Percentiles rank a stretch among this genome's conserved stretches.
phyloP scores from a whole-genome alignment of 2,329 filamentous ascomycete species.

The Aspergillus brasiliensis region DNA sequence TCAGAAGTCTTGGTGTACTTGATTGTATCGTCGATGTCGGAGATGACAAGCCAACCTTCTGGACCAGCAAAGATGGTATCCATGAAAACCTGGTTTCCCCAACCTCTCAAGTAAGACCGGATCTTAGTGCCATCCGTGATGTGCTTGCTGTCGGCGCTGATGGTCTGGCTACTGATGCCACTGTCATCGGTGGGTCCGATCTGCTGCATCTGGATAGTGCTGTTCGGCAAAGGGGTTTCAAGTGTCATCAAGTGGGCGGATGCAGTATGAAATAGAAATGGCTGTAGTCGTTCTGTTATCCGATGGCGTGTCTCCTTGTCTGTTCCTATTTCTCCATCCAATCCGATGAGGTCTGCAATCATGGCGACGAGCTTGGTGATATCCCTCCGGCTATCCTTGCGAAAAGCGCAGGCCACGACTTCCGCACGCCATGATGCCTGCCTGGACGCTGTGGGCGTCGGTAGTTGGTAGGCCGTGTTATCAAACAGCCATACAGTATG shows the following conservation, averaged over 20 bases:
- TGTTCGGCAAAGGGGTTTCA: slow-evolving; percentile 57
- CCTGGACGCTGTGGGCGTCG: slow-evolving; percentile 35
- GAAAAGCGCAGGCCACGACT: slow-evolving; percentile 80
- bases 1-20: slow-evolving; percentile 84
- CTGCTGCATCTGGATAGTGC: slow-evolving; percentile 46
- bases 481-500: slow-evolving; percentile 88
- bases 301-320: slow-evolving; percentile 61
- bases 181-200: slow-evolving; percentile 72
- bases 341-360: slow-evolving; percentile 68
- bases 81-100: slow-evolving; percentile 55
- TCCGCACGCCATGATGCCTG: slow-evolving; percentile 71
- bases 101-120: slow-evolving; percentile 33
- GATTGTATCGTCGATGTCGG: slow-evolving; percentile 93
- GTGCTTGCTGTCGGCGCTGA: slow-evolving; percentile 53
- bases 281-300: slow-evolving; percentile 58
- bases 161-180: slow-evolving; percentile 69
- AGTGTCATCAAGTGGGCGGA: slow-evolving; percentile 70
- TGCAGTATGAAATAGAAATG: slow-evolving; percentile 76
- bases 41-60: slow-evolving; percentile 82
- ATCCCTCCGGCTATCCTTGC: slow-evolving; percentile 67
- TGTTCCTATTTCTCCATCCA: slow-evolving; percentile 59
- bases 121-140: slow-evolving; percentile 53
- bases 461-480: slow-evolving; percentile 73
- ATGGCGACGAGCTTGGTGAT: slow-evolving; percentile 69
- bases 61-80: slow-evolving; percentile 73